Conservation (phyloP, 1,139 yeast species). For the Hemisphaericaspora xylofermentans region DNA sequence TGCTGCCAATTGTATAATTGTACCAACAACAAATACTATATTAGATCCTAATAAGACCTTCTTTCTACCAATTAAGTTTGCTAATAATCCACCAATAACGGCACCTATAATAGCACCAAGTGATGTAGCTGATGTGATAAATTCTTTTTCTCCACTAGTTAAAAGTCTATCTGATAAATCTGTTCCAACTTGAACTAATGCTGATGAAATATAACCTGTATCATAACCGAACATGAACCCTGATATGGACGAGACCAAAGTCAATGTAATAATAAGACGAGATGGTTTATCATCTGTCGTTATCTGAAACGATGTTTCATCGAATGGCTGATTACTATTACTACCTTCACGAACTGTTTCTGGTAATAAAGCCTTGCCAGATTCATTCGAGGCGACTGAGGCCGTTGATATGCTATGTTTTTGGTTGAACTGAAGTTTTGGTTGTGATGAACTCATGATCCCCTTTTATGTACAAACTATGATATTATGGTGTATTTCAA, state of each 20-base stretch:
- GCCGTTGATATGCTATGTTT: neutral
- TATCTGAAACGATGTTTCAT: neutral
- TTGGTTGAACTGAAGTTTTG: neutral
- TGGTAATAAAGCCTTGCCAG: conserved; percentile 11
- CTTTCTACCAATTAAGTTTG: conserved; percentile 82
- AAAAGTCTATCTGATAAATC: conserved; percentile 57
- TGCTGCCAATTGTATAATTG: conserved; percentile 78
- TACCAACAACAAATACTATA: conserved; percentile 75
- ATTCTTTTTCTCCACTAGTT: conserved; percentile 77
- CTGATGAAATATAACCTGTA: conserved; percentile 93
- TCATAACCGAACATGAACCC: conserved; percentile 98
- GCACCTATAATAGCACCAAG: conserved; percentile 87
- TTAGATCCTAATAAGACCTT: conserved; percentile 79
- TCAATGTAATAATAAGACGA: conserved; percentile 62
- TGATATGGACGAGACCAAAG: conserved; percentile 81
- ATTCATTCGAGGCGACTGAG: conserved; percentile 7
- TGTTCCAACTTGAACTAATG: conserved; percentile 78
- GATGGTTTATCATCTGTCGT: conserved; percentile 44
- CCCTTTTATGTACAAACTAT: neutral
- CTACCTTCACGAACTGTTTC: conserved; percentile 1
- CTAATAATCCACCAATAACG: conserved; percentile 70
- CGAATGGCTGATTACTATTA: neutral
- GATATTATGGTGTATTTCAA: neutral
- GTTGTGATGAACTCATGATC: neutral
- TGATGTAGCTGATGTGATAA: conserved; percentile 93